These are phyloP conservation scores for Caryocar brasiliense DNA, from an alignment of 441 rosid species.

Conservation along the genomic window DNA sequence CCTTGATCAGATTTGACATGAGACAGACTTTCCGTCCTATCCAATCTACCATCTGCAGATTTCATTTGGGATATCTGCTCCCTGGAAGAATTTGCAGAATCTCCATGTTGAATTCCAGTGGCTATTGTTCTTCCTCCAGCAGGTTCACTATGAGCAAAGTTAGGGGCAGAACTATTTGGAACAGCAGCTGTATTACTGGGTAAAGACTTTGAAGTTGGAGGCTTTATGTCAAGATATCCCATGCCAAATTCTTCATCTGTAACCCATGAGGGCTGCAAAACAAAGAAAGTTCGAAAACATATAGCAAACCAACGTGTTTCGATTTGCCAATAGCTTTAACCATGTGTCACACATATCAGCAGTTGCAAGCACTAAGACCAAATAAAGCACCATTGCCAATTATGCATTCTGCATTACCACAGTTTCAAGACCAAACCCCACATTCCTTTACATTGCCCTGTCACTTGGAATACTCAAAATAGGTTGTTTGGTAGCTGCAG, in stretches of 20 bases:
- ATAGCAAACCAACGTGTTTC: not conserved
- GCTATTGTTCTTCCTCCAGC: slow-evolving; percentile 37
- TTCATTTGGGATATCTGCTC: slow-evolving; percentile 60
- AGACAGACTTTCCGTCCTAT: slow-evolving; percentile 40
- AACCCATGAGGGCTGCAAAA: slow-evolving; percentile 85
- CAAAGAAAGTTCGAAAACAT: not conserved
- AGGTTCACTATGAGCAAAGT: slow-evolving; percentile 49
- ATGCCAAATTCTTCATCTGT: slow-evolving; percentile 99
- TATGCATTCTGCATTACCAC: no score
- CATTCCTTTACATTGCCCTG: no score
- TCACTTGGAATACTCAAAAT: no score
- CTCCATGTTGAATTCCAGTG: slow-evolving; percentile 39
- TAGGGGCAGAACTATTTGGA: slow-evolving; percentile 44
- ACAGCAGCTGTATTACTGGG: slow-evolving; percentile 27
- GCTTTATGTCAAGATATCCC: slow-evolving; percentile 93
- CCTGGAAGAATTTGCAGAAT: slow-evolving; percentile 45
- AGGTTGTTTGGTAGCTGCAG: no score
- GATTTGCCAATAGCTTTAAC: no score
- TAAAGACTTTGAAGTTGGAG: slow-evolving; percentile 55
- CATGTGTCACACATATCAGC: no score
- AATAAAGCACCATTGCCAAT: no score
- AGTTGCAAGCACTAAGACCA: no score
- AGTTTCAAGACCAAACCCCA: no score
- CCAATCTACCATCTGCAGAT: slow-evolving; percentile 59
- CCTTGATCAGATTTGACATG: slow-evolving; percentile 58